These are phyloP conservation scores for Elsinoe perseae DNA, from an alignment of 2,329 filamentous ascomycete genomes.

Conservation along the genomic window DNA sequence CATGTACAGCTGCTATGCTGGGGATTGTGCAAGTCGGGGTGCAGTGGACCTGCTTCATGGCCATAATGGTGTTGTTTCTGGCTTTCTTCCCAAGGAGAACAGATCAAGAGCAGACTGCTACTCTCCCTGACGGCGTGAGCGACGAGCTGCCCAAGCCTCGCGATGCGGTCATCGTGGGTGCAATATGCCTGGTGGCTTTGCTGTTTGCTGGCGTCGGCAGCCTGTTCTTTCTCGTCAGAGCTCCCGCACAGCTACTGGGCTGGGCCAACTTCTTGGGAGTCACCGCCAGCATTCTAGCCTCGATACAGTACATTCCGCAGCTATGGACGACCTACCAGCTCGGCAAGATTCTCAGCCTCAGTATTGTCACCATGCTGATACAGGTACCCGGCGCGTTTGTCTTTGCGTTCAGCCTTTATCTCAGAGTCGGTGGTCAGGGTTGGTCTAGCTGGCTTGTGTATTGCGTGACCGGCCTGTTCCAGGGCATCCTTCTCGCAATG, in stretches of 20 bases:
- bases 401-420: conserved; percentile 68
- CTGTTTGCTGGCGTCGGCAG: conserved; percentile 58
- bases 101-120: conserved; percentile 18
- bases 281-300: conserved; percentile 68
- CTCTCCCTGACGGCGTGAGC: conserved; percentile 25
- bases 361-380: conserved; percentile 96
- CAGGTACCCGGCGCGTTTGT: conserved; percentile 90
- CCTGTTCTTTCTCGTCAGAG: conserved; percentile 58
- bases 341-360: conserved; percentile 81
- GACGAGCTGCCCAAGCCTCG: conserved; percentile 54
- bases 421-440: conserved; percentile 67
- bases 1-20: conserved; percentile 77
- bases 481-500: conserved; percentile 73
- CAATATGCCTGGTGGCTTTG: conserved; percentile 65
- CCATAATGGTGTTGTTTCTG: conserved; percentile 88
- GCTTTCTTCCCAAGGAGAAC: conserved; percentile 74
- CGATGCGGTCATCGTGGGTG: conserved; percentile 68
- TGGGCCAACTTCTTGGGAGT: conserved; percentile 87
- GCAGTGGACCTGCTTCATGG: conserved; percentile 85
- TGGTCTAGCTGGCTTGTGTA: conserved; percentile 97
- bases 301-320: conserved; percentile 88
- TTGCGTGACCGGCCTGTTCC: conserved; percentile 74
- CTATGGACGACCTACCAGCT: conserved; percentile 84
- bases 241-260: conserved; percentile 55
- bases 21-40: conserved; percentile 86